Conservation (phyloP, 116 monocot genomes). For the Thalassia testudinum region DNA sequence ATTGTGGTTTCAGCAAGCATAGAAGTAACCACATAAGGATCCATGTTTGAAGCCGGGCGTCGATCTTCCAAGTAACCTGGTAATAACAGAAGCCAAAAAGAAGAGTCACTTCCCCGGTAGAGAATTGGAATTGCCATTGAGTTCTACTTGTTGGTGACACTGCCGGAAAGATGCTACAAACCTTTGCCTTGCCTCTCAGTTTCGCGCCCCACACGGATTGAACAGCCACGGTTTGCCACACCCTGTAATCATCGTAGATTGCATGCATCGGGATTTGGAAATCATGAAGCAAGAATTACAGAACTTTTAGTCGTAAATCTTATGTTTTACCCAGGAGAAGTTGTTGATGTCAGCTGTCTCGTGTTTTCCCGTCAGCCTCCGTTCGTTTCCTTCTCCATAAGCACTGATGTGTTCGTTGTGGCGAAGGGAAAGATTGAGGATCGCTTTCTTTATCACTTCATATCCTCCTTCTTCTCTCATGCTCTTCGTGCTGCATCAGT, state of each 20-base stretch:
- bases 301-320: not conserved
- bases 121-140: not conserved
- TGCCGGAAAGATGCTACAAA: not conserved
- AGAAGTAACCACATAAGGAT: slow-evolving; percentile 71
- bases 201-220: slow-evolving; percentile 80
- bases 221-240: slow-evolving; percentile 71
- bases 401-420: slow-evolving; percentile 88
- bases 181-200: slow-evolving; percentile 74
- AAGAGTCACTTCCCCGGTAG: no score
- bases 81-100: no score
- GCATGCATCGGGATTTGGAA: not conserved
- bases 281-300: not conserved
- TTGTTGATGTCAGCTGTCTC: slow-evolving; percentile 85
- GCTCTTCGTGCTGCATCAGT: slow-evolving; percentile 58
- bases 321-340: slow-evolving; percentile 83
- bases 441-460: slow-evolving; percentile 84
- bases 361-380: slow-evolving; percentile 85
- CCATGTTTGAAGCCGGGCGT: slow-evolving; percentile 70
- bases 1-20: slow-evolving; percentile 67
- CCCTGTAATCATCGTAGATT: not conserved
- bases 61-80: slow-evolving; percentile 84
- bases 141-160: not conserved
- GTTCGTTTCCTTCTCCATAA: slow-evolving; percentile 93
- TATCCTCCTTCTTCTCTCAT: slow-evolving; percentile 90
- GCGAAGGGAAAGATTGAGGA: slow-evolving; percentile 74